Conservation (phyloP, 2,329 filamentous ascomycete species). For the Fusarium humuli region DNA sequence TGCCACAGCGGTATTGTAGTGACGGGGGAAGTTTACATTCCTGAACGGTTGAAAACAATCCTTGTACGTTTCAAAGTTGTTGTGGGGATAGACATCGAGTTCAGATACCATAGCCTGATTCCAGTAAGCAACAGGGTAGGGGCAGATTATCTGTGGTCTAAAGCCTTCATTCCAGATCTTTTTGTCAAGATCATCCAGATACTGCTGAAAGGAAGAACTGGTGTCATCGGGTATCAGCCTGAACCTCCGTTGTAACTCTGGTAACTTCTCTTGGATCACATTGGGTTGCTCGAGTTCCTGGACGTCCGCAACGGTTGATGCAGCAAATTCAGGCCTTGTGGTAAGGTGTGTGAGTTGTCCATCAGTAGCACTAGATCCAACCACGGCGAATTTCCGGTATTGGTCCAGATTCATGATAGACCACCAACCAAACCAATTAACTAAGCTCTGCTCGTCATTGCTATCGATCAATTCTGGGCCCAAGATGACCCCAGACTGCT, state of each 20-base stretch:
- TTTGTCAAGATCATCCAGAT: constrained; percentile 20
- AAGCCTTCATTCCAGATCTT: not conserved
- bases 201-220: constrained; percentile 5
- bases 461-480: constrained; percentile 62
- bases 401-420: constrained; percentile 60
- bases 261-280: not conserved
- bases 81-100: constrained; percentile 33
- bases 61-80: constrained; percentile 36
- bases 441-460: constrained; percentile 71
- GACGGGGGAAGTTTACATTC: constrained; percentile 10
- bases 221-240: constrained; percentile 18
- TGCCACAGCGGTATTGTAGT: constrained; percentile 48
- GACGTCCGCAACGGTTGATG: constrained; percentile 51
- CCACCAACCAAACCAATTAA: constrained; percentile 74
- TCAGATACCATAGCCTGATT: constrained; percentile 42
- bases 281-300: constrained; percentile 11
- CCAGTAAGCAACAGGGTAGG: constrained; percentile 57
- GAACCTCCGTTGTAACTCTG: not conserved
- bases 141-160: constrained; percentile 51
- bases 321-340: constrained; percentile 48
- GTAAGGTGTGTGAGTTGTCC: constrained; percentile 44
- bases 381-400: constrained; percentile 66
- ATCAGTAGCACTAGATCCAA: constrained; percentile 58
- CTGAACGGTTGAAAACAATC: constrained; percentile 40
- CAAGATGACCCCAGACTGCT: constrained; percentile 54